A percentile compares a stretch with the other conserved stretches of the same genome.
phyloP scores from a whole-genome alignment of 495 filamentous ascomycete genomes.

The Aspergillus cavernicola region DNA sequence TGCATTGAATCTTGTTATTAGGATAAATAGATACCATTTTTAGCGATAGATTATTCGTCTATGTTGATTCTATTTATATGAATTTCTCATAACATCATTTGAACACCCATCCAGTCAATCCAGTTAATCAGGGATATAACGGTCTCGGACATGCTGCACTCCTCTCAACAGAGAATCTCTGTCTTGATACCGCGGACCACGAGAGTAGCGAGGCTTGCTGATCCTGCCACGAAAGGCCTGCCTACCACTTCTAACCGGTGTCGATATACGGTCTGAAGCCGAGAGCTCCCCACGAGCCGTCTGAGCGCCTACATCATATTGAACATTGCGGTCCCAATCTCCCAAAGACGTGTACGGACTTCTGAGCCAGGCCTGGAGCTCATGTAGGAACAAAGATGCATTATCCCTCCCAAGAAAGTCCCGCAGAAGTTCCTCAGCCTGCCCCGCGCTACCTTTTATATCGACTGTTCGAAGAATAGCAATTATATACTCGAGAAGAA shows the following conservation, averaged over 20 bases:
- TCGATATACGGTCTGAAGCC: conserved; percentile 18
- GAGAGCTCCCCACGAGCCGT: not conserved
- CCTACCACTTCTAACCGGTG: conserved; percentile 21
- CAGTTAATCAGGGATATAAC: conserved; percentile 39
- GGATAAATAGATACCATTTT: conserved; percentile 24
- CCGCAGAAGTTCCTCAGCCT: conserved; percentile 82
- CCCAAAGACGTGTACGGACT: conserved; percentile 67
- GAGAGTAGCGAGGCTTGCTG: conserved; percentile 19
- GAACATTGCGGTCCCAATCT: conserved; percentile 79
- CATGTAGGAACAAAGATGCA: conserved; percentile 78
- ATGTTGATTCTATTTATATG: too few relatives aligned
- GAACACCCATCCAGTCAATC: not conserved
- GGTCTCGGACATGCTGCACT: conserved; percentile 30
- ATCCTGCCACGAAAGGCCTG: conserved; percentile 25
- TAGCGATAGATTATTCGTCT: conserved; percentile 15
- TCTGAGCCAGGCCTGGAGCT: conserved; percentile 74
- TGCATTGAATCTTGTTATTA: conserved; percentile 8
- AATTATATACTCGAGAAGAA: conserved; percentile 83
- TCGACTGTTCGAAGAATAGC: conserved; percentile 88
- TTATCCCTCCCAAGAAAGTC: conserved; percentile 82
- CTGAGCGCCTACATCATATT: conserved; percentile 49
- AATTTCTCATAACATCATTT: conserved; percentile 14
- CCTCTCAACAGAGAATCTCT: conserved; percentile 25
- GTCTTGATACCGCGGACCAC: conserved; percentile 6
- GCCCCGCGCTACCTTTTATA: conserved; percentile 76